Evolutionary conservation across 495 filamentous ascomycete genomes (phyloP).

Genomic region (Saxophila tyrrhenica): DNA sequence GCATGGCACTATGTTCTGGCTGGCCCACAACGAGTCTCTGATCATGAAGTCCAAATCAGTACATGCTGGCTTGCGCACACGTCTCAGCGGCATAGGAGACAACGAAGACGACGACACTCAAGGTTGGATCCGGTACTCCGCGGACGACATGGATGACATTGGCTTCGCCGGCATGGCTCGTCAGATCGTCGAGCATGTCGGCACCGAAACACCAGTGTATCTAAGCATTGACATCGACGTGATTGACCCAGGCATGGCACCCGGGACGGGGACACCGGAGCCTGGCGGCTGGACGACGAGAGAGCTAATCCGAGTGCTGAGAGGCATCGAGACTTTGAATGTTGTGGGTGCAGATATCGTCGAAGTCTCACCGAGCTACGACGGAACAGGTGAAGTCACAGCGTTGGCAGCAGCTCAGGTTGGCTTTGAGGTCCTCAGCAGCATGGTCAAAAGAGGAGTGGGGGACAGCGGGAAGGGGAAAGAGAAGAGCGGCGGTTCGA

Average conservation of each 20-base stretch:
- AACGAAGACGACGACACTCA: slow-evolving; percentile 50
- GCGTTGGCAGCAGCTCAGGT: slow-evolving; percentile 41
- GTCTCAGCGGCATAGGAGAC: slow-evolving; percentile 53
- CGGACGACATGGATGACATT: slow-evolving; percentile 41
- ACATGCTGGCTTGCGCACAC: slow-evolving; percentile 66
- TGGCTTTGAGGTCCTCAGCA: slow-evolving; percentile 33
- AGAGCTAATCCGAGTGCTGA: slow-evolving; percentile 39
- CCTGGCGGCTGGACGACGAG: slow-evolving; percentile 43
- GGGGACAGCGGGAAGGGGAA: slow-evolving; percentile 20
- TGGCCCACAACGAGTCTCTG: slow-evolving; percentile 63
- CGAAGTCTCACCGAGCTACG: slow-evolving; percentile 43
- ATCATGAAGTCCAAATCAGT: slow-evolving; percentile 57
- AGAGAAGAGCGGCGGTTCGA: slow-evolving; percentile 5
- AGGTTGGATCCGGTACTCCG: slow-evolving; percentile 34
- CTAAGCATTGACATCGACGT: slow-evolving; percentile 43
- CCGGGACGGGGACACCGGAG: slow-evolving; percentile 43
- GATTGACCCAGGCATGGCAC: slow-evolving; percentile 42
- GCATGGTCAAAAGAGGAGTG: slow-evolving; percentile 33
- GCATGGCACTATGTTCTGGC: slow-evolving; percentile 79
- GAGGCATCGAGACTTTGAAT: slow-evolving; percentile 37
- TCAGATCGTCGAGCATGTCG: slow-evolving; percentile 36
- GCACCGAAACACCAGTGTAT: slow-evolving; percentile 32
- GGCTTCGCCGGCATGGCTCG: slow-evolving; percentile 34
- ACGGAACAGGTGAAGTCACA: slow-evolving; percentile 37
- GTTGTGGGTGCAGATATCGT: slow-evolving; percentile 44